These are phyloP conservation scores for Cajanus cajan DNA, from an alignment of 306 rosid genomes.

Conservation along the genomic window DNA sequence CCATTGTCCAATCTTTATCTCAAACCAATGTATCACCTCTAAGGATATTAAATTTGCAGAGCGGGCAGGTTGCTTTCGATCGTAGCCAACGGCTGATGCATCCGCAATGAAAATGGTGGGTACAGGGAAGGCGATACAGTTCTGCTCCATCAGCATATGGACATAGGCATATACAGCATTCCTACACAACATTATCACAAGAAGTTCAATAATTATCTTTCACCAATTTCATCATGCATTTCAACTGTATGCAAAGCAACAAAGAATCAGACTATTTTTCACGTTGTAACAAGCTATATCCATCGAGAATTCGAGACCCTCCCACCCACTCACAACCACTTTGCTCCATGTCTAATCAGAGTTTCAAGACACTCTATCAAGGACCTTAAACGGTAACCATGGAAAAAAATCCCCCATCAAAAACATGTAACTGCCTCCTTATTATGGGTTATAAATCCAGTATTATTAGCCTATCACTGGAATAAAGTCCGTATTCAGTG, in stretches of 20 bases:
- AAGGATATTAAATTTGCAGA: conserved; percentile 71
- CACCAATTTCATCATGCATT: neutral
- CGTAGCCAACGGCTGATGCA: conserved; percentile 87
- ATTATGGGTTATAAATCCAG: too few species aligned
- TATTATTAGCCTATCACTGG: too few species aligned
- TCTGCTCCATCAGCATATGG: conserved; percentile 68
- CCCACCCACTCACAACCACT: too few species aligned
- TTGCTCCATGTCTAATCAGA: too few species aligned
- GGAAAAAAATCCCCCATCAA: too few species aligned
- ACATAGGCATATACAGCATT: conserved; percentile 84
- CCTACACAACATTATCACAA: conserved; percentile 42
- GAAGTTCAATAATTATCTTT: conserved; percentile 25
- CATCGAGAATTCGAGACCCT: too few species aligned
- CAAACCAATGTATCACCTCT: conserved; percentile 71
- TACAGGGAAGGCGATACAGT: conserved; percentile 72
- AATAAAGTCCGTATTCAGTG: too few species aligned
- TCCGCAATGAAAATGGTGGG: conserved; percentile 82
- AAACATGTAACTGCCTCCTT: too few species aligned
- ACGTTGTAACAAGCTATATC: neutral
- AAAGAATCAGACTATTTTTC: neutral
- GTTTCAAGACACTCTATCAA: too few species aligned
- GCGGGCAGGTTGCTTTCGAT: conserved; percentile 81
- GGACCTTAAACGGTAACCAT: too few species aligned
- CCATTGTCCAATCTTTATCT: neutral
- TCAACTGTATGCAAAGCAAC: neutral